phyloP scores from a whole-genome alignment of 352 stramenopile species.

The Pythium phragmitis region DNA sequence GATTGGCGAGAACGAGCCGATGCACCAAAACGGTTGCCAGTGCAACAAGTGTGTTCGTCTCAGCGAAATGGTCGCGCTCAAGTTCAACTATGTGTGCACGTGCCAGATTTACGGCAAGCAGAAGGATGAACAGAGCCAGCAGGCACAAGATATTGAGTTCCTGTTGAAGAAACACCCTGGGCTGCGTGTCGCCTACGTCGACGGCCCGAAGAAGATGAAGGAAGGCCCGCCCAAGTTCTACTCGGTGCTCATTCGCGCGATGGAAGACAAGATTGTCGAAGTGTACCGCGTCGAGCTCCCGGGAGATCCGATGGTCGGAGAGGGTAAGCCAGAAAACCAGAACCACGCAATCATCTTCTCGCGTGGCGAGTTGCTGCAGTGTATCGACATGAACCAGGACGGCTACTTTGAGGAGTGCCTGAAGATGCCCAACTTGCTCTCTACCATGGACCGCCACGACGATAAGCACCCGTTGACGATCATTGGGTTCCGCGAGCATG shows the following conservation, averaged over 20 bases:
- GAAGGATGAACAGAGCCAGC: constrained; percentile 81
- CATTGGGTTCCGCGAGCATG: constrained; percentile 84
- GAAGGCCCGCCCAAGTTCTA: constrained; percentile 84
- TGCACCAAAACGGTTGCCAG: constrained; percentile 72
- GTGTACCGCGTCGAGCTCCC: constrained; percentile 83
- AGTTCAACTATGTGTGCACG: constrained; percentile 89
- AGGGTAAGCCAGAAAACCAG: constrained; percentile 90
- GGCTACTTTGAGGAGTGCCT: constrained; percentile 79
- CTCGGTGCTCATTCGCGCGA: constrained; percentile 72
- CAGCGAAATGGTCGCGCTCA: constrained; percentile 81
- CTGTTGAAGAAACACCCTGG: constrained; percentile 79
- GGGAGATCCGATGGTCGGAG: constrained; percentile 81
- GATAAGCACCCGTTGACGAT: constrained; percentile 78
- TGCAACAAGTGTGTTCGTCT: constrained; percentile 88
- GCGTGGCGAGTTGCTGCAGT: constrained; percentile 81
- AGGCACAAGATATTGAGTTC: constrained; percentile 62
- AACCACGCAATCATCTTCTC: constrained; percentile 90
- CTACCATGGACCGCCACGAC: constrained; percentile 69
- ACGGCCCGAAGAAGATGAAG: constrained; percentile 87
- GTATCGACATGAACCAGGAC: constrained; percentile 92
- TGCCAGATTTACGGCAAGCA: constrained; percentile 89
- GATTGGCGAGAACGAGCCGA: constrained; percentile 86
- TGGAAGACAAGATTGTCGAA: constrained; percentile 77
- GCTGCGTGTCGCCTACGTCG: constrained; percentile 78
- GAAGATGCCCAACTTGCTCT: constrained; percentile 83